Base-by-base conservation (phyloP, 2,329 filamentous ascomycete genomes). In the Simplicillium aogashimaense region DNA sequence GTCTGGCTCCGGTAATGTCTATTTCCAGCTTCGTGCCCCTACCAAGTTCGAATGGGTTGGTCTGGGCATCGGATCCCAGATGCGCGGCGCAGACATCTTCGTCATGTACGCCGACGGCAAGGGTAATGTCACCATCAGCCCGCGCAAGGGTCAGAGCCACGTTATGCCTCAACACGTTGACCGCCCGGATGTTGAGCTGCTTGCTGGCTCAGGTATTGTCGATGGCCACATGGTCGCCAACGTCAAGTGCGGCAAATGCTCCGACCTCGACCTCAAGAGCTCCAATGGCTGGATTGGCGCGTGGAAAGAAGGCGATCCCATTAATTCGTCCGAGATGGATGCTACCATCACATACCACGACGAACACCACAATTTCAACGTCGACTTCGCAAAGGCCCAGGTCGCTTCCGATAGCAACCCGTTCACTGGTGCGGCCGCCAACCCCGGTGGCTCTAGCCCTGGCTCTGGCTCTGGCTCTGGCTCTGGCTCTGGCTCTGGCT, bases 91-190 rank as follows among this genome's bases (percentile, higher is more conserved):
- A 37, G 71, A 77, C 53, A 78, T 82, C 42, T 81, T 83, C 52
- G 47, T 83, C 50, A 64, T 81, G 47, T 83, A 83, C 55, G 59
- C 72, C 35, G 66, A 78, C 46, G 74, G 74, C 43, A 47, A 49
- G 3, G 70, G 71, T 45, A 81, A 81, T 51, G 65, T 82, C 17
- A 83, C 78, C 1, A 53, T 82, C 39, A 81, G 76, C 45, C 67
- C 76, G 2, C 71, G 79, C 16, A 49, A 55, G 3, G 74, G 69
- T 25, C 58, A 50, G 1, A 65, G 65, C 7, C 63, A 81, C 46
- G 46, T 54, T 29, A 56, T 63, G 60, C 79, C 79, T 0, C 36
- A 56, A 18, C 69, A 72, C 55, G 60, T 58, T 2, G 49, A 55
- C 1, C 57, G 63, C 6, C 60, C 63, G 17, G 57, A 65, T 28